Percentiles rank a stretch among this genome's conserved stretches.
Evolutionary conservation across 306 rosid species (phyloP).

Genomic region (Medicago arabica): DNA sequence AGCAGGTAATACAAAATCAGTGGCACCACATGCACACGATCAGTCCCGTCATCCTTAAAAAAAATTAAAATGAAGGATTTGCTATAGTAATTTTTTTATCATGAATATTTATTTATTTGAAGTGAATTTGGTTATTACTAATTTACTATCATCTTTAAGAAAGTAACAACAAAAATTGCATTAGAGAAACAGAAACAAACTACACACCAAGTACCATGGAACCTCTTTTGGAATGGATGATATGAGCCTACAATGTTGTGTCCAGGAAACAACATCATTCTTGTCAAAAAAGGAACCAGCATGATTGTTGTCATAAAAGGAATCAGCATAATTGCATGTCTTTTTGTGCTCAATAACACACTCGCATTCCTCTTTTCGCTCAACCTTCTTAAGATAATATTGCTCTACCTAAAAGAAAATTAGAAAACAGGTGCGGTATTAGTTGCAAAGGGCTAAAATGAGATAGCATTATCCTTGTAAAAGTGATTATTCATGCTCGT

Average conservation of each 20-base stretch:
- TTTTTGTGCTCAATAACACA: neutral
- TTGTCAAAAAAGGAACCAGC: no score
- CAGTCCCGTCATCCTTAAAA: constrained; percentile 82
- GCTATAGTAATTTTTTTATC: no score
- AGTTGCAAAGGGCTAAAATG: constrained; percentile 20
- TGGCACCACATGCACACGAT: constrained; percentile 78
- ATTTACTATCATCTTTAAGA: no score
- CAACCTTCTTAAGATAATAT: constrained; percentile 30
- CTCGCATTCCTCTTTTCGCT: neutral
- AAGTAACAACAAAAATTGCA: neutral
- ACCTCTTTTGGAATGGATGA: constrained; percentile 91
- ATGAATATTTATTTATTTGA: no score
- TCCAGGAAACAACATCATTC: constrained; percentile 52
- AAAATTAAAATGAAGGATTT: constrained; percentile 10
- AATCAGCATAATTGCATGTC: constrained; percentile 71
- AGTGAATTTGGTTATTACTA: no score
- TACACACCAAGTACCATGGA: constrained; percentile 93
- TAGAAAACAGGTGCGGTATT: constrained; percentile 30
- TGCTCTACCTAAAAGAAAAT: constrained; percentile 79
- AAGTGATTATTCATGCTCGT: constrained; percentile 8
- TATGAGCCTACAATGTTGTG: constrained; percentile 90
- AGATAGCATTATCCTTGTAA: no score
- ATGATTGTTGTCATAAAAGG: no score
- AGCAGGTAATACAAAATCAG: constrained; percentile 79
- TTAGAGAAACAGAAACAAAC: constrained; percentile 22